Evolutionary conservation across 306 rosid genomes (phyloP), one percentile per base, ranked within the genome.

Genomic region (Sechiopsis laciniata): DNA sequence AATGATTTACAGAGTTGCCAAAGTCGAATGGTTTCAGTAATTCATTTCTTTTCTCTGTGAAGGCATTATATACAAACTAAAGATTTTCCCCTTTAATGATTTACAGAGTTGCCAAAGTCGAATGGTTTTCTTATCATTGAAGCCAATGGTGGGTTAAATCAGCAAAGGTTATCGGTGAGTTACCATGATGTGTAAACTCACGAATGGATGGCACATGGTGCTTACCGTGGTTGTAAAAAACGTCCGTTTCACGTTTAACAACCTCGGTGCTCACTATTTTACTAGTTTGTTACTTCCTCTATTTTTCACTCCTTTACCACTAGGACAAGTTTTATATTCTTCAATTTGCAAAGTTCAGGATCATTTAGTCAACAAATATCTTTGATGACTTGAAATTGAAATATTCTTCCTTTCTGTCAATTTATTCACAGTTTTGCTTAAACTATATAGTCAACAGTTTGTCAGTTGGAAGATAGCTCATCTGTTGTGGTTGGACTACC

Each of bases 81-180:
- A 40, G 26, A 40, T 20, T 64, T 42, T 22, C 14, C 66, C 0
- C 52, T 68, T 71, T 7, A 46, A 21, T 59, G 66, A 29, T 13
- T 56, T 75, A 1, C 85, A 93, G 97, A 80, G 79, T 84, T 88
- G 85, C 96, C 91, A 48, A 42, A 42, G 48, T 42, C 48, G 12
- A 42, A 42, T 42, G 48, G 48, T 42, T 42, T 42, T 42, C 48
- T 42, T 42, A 42, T 42, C 48, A 42, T 42, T 76, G 98, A 93
- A 93, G 98, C 98, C 26, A 93, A 93, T 75, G 98, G 98, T 73
- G 98, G 97, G 68, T 81, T 93, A 81, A 93, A 93, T 80, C 98
- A 94, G 83, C 98, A 94, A 78, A 92, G 98, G 20, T 61, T 94
- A 68, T 89, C 97, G 96, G 98, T 94, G 85, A 42, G 97, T 76